Conservation (phyloP, 805 yeast genomes). For the Lachancea nothofagi region DNA sequence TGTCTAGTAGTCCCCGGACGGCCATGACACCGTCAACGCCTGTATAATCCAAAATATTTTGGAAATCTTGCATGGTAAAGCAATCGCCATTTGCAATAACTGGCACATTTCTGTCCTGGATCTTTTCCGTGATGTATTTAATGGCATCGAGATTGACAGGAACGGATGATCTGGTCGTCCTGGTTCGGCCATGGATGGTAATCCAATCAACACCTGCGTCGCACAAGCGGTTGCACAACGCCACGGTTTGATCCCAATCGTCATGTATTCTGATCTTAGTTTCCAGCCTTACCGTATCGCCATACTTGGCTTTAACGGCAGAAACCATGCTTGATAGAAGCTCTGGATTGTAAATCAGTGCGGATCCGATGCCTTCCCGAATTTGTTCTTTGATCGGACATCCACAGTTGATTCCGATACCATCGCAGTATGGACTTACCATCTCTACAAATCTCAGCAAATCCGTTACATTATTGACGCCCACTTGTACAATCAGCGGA, state of each 20-base stretch:
- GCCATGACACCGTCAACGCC: conserved; percentile 94
- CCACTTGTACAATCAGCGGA: conserved; percentile 83
- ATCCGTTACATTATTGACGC: conserved; percentile 79
- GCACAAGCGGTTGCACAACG: conserved; percentile 69
- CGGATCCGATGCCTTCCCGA: conserved; percentile 95
- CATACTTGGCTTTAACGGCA: conserved; percentile 73
- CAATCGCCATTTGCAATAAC: conserved; percentile 99
- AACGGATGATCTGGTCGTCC: conserved; percentile 73
- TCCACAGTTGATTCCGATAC: conserved; percentile 92
- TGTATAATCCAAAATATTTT: conserved; percentile 54
- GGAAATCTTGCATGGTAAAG: conserved; percentile 59
- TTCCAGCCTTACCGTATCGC: conserved; percentile 69
- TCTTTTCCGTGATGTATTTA: conserved; percentile 46
- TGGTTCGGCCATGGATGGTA: conserved; percentile 90
- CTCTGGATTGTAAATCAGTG: conserved; percentile 79
- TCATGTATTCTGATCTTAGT: conserved; percentile 87
- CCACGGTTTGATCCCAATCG: conserved; percentile 65
- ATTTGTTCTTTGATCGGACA: conserved; percentile 95
- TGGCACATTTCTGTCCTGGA: conserved; percentile 51
- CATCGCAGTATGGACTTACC: conserved; percentile 89
- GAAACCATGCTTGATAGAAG: conserved; percentile 76
- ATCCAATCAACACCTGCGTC: conserved; percentile 88
- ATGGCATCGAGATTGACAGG: conserved; percentile 86
- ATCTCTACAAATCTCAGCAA: conserved; percentile 76
- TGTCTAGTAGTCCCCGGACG: conserved; percentile 77